These are phyloP conservation scores for Chrysanthemum seticuspe DNA, from an alignment of 129 eudicot species.

Conservation along the genomic window DNA sequence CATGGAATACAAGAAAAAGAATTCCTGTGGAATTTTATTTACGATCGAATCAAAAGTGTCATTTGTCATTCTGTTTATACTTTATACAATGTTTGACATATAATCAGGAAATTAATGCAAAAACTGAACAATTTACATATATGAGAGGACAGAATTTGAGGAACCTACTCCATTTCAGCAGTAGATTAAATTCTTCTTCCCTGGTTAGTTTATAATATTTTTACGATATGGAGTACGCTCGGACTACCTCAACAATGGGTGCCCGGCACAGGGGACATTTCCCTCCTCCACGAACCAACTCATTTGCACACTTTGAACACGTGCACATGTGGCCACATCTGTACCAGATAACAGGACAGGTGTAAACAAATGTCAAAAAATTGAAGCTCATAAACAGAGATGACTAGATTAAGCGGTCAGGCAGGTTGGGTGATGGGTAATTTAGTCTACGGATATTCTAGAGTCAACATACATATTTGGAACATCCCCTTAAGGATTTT, in stretches of 20 bases:
- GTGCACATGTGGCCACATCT: conserved; percentile 99
- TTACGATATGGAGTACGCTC: conserved; percentile 96
- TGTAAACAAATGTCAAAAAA: conserved; percentile 5
- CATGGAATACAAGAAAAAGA: background rate
- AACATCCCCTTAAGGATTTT: too few relatives aligned
- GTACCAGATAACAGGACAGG: conserved; percentile 17
- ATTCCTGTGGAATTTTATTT: conserved; percentile 26
- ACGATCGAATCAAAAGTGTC: background rate
- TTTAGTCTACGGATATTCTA: too few relatives aligned
- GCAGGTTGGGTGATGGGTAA: too few relatives aligned
- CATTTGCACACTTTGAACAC: conserved; percentile 92
- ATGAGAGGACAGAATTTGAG: conserved; percentile 18
- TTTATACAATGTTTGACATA: conserved; percentile 35
- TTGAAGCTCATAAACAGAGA: background rate
- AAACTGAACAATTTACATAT: conserved; percentile 35
- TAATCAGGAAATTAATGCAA: conserved; percentile 36
- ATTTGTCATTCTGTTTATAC: conserved; percentile 13
- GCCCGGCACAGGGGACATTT: conserved; percentile 99
- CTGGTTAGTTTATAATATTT: conserved; percentile 24
- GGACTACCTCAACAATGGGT: conserved; percentile 92
- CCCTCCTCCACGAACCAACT: conserved; percentile 92
- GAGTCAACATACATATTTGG: too few relatives aligned
- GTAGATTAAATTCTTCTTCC: conserved; percentile 22
- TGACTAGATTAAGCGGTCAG: too few relatives aligned
- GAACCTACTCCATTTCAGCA: conserved; percentile 28